A percentile compares a stretch with the other conserved stretches of the same genome.
Evolutionary conservation across 2,329 filamentous ascomycete genomes (phyloP).

Genomic region (Fusarium sublunatum): DNA sequence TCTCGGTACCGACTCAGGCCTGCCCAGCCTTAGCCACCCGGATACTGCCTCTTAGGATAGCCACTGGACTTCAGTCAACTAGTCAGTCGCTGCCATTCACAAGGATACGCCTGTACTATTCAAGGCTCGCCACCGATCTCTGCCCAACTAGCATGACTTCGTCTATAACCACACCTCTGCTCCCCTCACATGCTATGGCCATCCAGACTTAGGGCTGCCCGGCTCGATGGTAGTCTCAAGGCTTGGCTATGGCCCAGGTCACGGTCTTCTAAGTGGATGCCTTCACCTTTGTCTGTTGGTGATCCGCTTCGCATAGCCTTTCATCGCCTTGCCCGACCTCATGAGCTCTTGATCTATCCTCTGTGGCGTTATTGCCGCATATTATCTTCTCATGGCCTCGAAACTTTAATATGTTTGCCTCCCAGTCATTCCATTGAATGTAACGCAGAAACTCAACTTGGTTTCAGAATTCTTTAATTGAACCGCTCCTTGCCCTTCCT

Average conservation of each 20-base stretch:
- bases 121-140: not conserved
- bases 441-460: conserved; percentile 18
- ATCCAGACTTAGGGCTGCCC: conserved; percentile 13
- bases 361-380: conserved; percentile 27
- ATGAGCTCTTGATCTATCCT: conserved; percentile 15
- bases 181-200: conserved; percentile 1
- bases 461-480: conserved; percentile 29
- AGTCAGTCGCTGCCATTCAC: conserved; percentile 9
- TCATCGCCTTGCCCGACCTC: conserved; percentile 34
- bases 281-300: not conserved
- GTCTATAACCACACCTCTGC: conserved; percentile 32
- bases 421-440: conserved; percentile 7
- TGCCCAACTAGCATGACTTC: not conserved
- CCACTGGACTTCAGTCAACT: conserved; percentile 3
- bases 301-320: conserved; percentile 21
- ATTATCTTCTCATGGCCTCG: conserved; percentile 18
- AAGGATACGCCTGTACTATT: conserved; percentile 4
- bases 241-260: conserved; percentile 21
- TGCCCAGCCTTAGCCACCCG: conserved; percentile 29
- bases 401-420: conserved; percentile 29
- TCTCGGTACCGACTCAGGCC: not conserved
- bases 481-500: conserved; percentile 11
- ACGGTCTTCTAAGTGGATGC: conserved; percentile 12
- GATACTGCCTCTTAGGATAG: conserved; percentile 10
- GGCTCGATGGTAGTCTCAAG: conserved; percentile 12